Percentiles rank a stretch among this genome's conserved stretches.
Evolutionary conservation across 1,139 yeast genomes (phyloP).

Genomic region (Yamadazyma epiphylla): DNA sequence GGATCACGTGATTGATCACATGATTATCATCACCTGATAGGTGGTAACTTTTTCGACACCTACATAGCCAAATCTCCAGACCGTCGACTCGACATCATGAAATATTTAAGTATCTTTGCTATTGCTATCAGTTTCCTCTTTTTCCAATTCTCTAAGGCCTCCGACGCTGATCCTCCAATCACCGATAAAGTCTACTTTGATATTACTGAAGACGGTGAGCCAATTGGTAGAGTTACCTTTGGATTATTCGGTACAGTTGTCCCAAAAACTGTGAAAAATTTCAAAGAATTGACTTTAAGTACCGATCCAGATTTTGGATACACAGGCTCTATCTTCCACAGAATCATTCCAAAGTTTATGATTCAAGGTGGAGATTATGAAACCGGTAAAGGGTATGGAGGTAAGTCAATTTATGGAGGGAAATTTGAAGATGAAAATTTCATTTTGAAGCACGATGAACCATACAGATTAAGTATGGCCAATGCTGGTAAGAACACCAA

Average conservation of each 20-base stretch:
- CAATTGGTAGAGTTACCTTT: conserved; percentile 62
- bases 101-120: conserved; percentile 20
- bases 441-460: conserved; percentile 53
- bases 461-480: conserved; percentile 61
- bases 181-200: conserved; percentile 85
- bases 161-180: conserved; percentile 51
- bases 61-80: no score
- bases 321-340: conserved; percentile 51
- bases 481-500: conserved; percentile 61
- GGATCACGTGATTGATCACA: no score
- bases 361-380: conserved; percentile 64
- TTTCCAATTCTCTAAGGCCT: conserved; percentile 20
- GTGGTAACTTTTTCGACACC: no score
- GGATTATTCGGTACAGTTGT: conserved; percentile 70
- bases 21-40: no score
- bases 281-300: conserved; percentile 55
- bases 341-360: conserved; percentile 58
- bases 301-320: conserved; percentile 55
- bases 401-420: conserved; percentile 55
- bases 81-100: conserved; percentile 29
- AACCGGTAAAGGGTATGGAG: conserved; percentile 58
- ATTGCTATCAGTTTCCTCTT: conserved; percentile 15
- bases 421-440: conserved; percentile 59
- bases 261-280: conserved; percentile 58
- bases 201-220: conserved; percentile 72